Conservation (phyloP, 331 rosid genomes). For the Pyracantha coccinea region DNA sequence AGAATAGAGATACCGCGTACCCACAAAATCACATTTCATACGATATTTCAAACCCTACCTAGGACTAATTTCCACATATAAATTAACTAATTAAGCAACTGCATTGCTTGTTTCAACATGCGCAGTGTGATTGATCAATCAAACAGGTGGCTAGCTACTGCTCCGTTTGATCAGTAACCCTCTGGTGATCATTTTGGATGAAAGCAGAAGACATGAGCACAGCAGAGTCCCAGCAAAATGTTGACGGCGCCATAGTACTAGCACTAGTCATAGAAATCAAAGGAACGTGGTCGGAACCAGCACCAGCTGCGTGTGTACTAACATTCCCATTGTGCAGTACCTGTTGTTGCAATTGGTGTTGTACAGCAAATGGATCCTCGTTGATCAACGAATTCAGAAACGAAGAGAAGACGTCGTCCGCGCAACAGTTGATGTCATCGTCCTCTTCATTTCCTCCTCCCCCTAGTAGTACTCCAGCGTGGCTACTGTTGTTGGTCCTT, state of each 20-base stretch:
- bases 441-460: constrained; percentile 1
- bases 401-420: constrained; percentile 61
- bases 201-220: constrained; percentile 20
- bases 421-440: constrained; percentile 26
- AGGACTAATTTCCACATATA: not conserved
- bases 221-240: constrained; percentile 42
- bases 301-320: not conserved
- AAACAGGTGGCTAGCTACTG: not conserved
- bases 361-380: constrained; percentile 46
- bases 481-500: not conserved
- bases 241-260: not conserved
- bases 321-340: constrained; percentile 4
- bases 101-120: not conserved
- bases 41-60: not conserved
- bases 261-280: not conserved
- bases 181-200: constrained; percentile 22
- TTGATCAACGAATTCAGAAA: constrained; percentile 64
- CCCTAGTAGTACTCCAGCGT: not conserved
- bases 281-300: not conserved
- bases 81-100: not conserved
- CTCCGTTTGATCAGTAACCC: constrained; percentile 3
- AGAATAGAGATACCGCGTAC: not conserved
- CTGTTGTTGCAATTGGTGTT: constrained; percentile 15
- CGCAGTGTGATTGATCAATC: not conserved
- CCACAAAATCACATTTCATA: constrained; percentile 1